Percentiles rank a stretch among this genome's conserved stretches.
These are phyloP conservation scores for Auricularia sp. DNA, from an alignment of 768 basidiomycete genomes.

Conservation along the genomic window DNA sequence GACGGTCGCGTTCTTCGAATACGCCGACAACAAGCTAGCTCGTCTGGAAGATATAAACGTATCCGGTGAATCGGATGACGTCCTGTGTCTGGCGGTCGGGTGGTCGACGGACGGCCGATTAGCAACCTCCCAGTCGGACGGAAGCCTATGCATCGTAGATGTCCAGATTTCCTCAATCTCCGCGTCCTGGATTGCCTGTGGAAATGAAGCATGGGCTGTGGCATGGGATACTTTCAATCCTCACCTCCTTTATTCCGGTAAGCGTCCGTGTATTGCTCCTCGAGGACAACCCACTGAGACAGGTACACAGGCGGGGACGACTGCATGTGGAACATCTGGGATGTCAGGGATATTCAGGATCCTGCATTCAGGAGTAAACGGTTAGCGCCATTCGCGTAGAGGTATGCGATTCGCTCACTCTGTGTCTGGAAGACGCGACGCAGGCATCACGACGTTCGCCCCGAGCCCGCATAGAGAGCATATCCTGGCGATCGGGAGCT, in stretches of 20 bases:
- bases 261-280: too few species aligned
- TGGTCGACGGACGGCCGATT: slow-evolving; percentile 64
- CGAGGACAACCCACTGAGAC: too few species aligned
- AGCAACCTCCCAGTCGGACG: slow-evolving; percentile 76
- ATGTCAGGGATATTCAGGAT: slow-evolving; percentile 54
- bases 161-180: slow-evolving; percentile 35
- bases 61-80: slow-evolving; percentile 32
- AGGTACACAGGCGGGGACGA: slow-evolving; percentile 64
- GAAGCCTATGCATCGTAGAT: slow-evolving; percentile 53
- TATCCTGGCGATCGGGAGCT: slow-evolving; percentile 87
- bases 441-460: slow-evolving; percentile 87
- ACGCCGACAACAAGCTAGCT: slow-evolving; percentile 10
- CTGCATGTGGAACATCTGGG: slow-evolving; percentile 83
- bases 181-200: slow-evolving; percentile 77
- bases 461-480: slow-evolving; percentile 72
- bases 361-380: slow-evolving; percentile 68
- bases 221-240: slow-evolving; percentile 85
- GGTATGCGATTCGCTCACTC: too few species aligned
- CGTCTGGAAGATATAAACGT: slow-evolving; percentile 20
- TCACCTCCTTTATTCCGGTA: slow-evolving; percentile 67
- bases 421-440: slow-evolving; percentile 57
- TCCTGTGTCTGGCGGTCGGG: slow-evolving; percentile 83
- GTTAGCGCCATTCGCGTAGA: slow-evolving; percentile 24
- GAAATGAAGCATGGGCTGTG: slow-evolving; percentile 89
- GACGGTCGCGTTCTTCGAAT: slow-evolving; percentile 6